Base-by-base conservation (phyloP, 1,284 basidiomycete species). In the Chalciporus sp. region DNA sequence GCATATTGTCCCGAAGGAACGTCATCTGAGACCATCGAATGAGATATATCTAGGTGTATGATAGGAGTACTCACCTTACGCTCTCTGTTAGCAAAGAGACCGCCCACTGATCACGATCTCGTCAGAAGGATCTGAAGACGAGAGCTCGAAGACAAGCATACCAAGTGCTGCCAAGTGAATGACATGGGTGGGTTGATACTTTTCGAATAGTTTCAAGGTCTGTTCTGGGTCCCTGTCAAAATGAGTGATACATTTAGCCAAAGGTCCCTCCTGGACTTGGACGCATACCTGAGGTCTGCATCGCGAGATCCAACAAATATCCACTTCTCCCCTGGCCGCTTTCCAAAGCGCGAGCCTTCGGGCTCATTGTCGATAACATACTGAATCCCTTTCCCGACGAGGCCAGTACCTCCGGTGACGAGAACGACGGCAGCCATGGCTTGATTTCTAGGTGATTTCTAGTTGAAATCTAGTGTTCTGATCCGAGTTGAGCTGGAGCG, bases 41-140 rank as follows among this genome's bases (percentile, higher is more conserved):
- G 27, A 37, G 35, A 31, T 5, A 42, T 7, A 33, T 2, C 4
- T 23, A 17, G 17, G 23, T 14, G 31, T 4, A 26, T 28, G 51
- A 33, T 4, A 3, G 43, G 19, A 11, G 8, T 16, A 53, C 73
- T 33, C 52, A 85, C 90, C 72, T 95, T 95, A 74, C 86, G 85
- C 65, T 89, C 88, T 88, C 95, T 94, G 75, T 95, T 95, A 63
- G 85, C 89, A 78, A 94, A 95, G 28, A 95, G 74, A 11, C 94
- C 94, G 10, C 94, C 93, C 51, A 95, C 93, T 91, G 66, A 57
- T 56, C 39, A 47, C 17, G n/a, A 28, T 17, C 19, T 53, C 28
- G 39, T 53, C 42, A 61, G 51, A 23, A 39, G n/a, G 47, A 57
- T 52, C 37, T n/a, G 23, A 44, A 42, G 14, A 19, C 4, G 43